These are phyloP conservation scores for Chrysochromulina parva DNA, from an alignment of 78 protist species.

Conservation along the genomic window DNA sequence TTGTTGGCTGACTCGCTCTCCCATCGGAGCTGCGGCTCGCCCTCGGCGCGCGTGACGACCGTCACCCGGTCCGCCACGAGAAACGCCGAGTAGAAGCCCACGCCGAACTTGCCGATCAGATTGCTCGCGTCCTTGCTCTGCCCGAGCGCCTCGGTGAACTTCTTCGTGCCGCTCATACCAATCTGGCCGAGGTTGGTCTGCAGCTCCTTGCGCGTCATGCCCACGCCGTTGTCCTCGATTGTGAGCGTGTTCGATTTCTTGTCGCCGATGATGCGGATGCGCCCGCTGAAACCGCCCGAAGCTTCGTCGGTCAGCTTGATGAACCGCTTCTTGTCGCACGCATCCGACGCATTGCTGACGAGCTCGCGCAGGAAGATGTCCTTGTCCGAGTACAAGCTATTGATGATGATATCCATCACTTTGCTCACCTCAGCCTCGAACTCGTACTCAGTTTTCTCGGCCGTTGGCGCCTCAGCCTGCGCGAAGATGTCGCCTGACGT, in stretches of 20 bases:
- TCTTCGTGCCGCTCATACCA: slow-evolving; percentile 91
- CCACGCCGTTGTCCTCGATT: slow-evolving; percentile 96
- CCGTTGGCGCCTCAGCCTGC: too few species aligned
- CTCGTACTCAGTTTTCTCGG: neutral
- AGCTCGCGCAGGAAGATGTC: slow-evolving; percentile 98
- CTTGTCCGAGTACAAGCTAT: slow-evolving; percentile 93
- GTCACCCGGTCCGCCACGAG: slow-evolving; percentile 92
- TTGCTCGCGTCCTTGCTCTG: neutral
- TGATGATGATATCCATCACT: slow-evolving; percentile 91
- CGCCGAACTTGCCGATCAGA: slow-evolving; percentile 58
- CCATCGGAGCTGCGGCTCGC: slow-evolving; percentile 92
- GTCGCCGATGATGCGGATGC: slow-evolving; percentile 79
- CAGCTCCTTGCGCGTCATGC: slow-evolving; percentile 94
- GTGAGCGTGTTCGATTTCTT: slow-evolving; percentile 71
- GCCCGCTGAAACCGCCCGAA: slow-evolving; percentile 49
- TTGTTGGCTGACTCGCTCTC: slow-evolving; percentile 77
- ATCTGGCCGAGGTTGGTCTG: slow-evolving; percentile 89
- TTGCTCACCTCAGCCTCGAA: slow-evolving; percentile 90
- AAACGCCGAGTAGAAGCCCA: slow-evolving; percentile 97
- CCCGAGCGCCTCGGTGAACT: slow-evolving; percentile 58
- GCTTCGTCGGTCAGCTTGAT: slow-evolving; percentile 79
- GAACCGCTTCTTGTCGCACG: slow-evolving; percentile 88
- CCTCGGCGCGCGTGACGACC: slow-evolving; percentile 87
- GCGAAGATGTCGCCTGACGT: too few species aligned
- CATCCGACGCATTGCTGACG: slow-evolving; percentile 95